Evolutionary conservation across 768 basidiomycete species (phyloP).

Genomic region (Mycena pura): DNA sequence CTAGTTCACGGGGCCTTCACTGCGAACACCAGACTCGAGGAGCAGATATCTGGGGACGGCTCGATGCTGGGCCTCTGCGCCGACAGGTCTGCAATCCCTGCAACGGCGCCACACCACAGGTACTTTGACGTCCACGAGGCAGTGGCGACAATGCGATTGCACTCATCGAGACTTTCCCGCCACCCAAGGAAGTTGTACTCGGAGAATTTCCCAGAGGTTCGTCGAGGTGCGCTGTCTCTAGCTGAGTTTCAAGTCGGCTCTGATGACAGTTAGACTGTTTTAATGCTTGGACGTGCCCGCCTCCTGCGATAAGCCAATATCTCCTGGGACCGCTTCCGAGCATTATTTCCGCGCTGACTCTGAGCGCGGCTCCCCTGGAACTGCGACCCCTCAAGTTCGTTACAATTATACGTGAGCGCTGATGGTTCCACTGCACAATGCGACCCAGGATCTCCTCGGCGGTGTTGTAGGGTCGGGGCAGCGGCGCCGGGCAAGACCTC

Average conservation of each 20-base stretch:
- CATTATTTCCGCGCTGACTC: conserved; percentile 15
- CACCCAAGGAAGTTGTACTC: conserved; percentile 22
- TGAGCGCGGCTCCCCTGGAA: not conserved
- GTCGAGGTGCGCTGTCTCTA: not conserved
- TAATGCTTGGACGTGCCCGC: conserved; percentile 17
- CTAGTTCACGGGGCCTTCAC: not conserved
- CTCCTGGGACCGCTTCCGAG: conserved; percentile 24
- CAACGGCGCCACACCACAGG: conserved; percentile 17
- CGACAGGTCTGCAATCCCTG: conserved; percentile 16
- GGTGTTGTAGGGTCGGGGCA: not conserved
- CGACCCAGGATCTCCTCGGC: conserved; percentile 23
- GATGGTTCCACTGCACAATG: conserved; percentile 14
- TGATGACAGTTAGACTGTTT: not conserved
- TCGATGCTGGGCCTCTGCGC: conserved; percentile 15
- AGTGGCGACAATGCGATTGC: conserved; percentile 18
- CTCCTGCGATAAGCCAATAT: conserved; percentile 16
- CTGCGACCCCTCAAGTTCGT: conserved; percentile 18
- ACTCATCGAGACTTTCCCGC: conserved; percentile 25
- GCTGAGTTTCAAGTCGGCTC: not conserved
- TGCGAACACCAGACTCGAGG: not conserved
- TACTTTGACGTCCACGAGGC: conserved; percentile 26
- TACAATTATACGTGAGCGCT: not conserved
- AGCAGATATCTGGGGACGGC: not conserved
- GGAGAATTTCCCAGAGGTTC: conserved; percentile 22
- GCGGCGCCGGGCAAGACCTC: too few relatives aligned